Conservation (phyloP, 495 filamentous ascomycete genomes). For the Hypoxylon trugodes region DNA sequence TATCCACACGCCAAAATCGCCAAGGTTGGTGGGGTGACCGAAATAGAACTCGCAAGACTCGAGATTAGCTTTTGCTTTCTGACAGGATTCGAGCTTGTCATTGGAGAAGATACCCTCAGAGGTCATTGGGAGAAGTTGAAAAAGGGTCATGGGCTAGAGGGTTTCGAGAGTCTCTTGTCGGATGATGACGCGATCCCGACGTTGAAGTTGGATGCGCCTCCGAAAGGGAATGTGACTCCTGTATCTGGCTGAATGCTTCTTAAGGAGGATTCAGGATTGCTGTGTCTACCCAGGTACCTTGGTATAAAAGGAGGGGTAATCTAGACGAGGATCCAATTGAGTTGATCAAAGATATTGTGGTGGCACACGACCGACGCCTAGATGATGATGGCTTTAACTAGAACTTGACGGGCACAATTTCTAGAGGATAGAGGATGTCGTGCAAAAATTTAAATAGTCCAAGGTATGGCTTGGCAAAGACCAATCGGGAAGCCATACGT, state of each 20-base stretch:
- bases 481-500: no score
- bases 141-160: conserved; percentile 42
- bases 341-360: no score
- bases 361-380: no score
- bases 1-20: conserved; percentile 86
- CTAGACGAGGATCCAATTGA: no score
- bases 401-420: no score
- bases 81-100: conserved; percentile 80
- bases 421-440: no score
- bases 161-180: background rate
- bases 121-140: conserved; percentile 61
- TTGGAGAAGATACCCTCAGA: conserved; percentile 69
- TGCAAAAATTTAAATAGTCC: no score
- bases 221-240: conserved; percentile 6
- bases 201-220: conserved; percentile 16
- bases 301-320: background rate
- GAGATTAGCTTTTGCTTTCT: conserved; percentile 94
- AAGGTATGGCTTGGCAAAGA: no score
- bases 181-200: conserved; percentile 20
- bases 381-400: no score
- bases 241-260: background rate
- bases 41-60: conserved; percentile 77
- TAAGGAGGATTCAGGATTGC: background rate
- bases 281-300: background rate
- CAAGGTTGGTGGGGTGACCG: conserved; percentile 87